phyloP scores from a whole-genome alignment of 805 yeast genomes.

The Kodamaea leandrae region DNA sequence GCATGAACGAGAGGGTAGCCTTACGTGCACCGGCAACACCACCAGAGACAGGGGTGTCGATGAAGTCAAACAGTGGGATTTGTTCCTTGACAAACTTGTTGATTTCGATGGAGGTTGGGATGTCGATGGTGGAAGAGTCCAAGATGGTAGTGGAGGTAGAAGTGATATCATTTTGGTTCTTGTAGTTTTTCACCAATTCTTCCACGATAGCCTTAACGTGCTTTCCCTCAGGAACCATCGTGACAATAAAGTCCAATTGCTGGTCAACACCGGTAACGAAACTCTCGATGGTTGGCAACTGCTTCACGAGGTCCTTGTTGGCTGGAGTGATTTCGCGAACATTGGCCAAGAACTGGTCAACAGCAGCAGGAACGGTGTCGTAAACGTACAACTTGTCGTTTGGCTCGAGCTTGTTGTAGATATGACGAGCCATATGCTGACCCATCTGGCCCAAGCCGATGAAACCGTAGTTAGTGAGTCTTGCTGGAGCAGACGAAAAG shows the following conservation, averaged over 20 bases:
- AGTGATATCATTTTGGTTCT: slow-evolving; percentile 12
- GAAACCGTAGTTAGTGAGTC: slow-evolving; percentile 41
- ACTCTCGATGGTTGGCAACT: slow-evolving; percentile 20
- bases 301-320: slow-evolving; percentile 18
- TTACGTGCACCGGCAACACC: slow-evolving; percentile 55
- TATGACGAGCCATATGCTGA: slow-evolving; percentile 52
- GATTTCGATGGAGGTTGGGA: slow-evolving; percentile 43
- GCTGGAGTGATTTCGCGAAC: slow-evolving; percentile 24
- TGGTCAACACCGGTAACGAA: slow-evolving; percentile 30
- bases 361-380: slow-evolving; percentile 37
- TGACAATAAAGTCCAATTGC: slow-evolving; percentile 41
- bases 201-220: slow-evolving; percentile 44
- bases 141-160: slow-evolving; percentile 32
- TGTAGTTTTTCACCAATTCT: slow-evolving; percentile 35
- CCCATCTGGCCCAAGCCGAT: slow-evolving; percentile 61
- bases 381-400: slow-evolving; percentile 42
- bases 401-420: slow-evolving; percentile 37
- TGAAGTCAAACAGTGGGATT: slow-evolving; percentile 40
- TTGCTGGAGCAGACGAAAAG: slow-evolving; percentile 7
- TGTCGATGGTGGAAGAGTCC: slow-evolving; percentile 54
- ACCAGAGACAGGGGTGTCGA: slow-evolving; percentile 57
- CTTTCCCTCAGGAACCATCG: slow-evolving; percentile 56
- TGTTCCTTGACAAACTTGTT: slow-evolving; percentile 32
- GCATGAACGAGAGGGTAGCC: slow-evolving; percentile 52
- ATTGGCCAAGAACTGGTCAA: slow-evolving; percentile 21